Evolutionary conservation across 768 basidiomycete genomes (phyloP), one percentile per base, ranked within the genome.

Genomic region (Lentinula aciculospora): DNA sequence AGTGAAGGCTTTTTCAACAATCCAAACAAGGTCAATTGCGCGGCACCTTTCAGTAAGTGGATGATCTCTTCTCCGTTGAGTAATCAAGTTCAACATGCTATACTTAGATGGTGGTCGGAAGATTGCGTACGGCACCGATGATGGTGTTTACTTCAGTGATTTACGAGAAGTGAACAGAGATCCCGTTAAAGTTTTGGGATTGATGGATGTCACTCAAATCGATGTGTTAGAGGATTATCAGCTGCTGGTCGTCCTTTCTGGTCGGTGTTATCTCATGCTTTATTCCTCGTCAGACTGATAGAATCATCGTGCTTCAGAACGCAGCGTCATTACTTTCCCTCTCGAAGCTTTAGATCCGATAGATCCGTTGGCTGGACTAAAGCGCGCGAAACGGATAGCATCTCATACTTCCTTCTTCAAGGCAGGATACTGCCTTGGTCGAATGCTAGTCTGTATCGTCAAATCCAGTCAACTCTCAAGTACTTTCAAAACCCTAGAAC

Each of bases 331-430:
- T 49, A 97, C 96, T 1, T 98, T 97, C 76, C 94, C 94, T 0
- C 77, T 99, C 13, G 97, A 99, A 23, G 88, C 92, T 5, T 76
- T 99, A 40, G 92, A 97, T 64, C 86, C 88, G 1, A 82, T 84
- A 65, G 97, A 99, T 66, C 94, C 96, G 0, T 82, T 88, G 71
- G 87, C 91, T 2, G 94, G 94, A 1, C 73, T 97, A 59, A 97
- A 94, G 72, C 86, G 95, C 10, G 95, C 93, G 1, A 97, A 97
- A 72, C 84, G 93, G 58, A 94, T 98, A 66, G 92, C 96, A 0
- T 89, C 93, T 0, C 95, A 98, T 69, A 98, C 94, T 0, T 89
- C 93, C 2, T 98, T 98, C 75, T 98, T 99, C 83, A 98, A 98
- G 72, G 89, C 92, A 8, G 97, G 97, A 0, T 82, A 88, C 44